These are phyloP conservation scores for Solanum ossicruentum DNA, from an alignment of 257 asterid species.

Conservation along the genomic window DNA sequence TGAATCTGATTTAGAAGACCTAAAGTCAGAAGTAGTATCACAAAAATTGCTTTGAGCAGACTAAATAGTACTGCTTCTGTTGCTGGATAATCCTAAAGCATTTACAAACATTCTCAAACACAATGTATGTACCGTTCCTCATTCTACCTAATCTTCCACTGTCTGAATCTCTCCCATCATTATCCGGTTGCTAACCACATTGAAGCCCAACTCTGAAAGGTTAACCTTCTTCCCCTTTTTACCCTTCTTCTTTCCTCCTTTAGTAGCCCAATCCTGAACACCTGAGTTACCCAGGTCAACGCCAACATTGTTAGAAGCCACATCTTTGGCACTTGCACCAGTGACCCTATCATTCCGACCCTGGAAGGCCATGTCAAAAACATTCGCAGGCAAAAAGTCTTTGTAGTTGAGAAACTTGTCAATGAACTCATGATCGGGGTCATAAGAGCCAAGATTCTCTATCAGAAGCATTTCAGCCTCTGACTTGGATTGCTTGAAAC, in stretches of 20 bases:
- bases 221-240: slow-evolving; percentile 85
- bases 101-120: slow-evolving; percentile 26
- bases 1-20: background rate
- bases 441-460: slow-evolving; percentile 74
- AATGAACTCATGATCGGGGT: slow-evolving; percentile 76
- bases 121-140: slow-evolving; percentile 41
- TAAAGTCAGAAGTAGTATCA: slow-evolving; percentile 11
- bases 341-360: slow-evolving; percentile 26
- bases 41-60: slow-evolving; percentile 58
- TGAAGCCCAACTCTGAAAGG: slow-evolving; percentile 78
- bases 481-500: slow-evolving; percentile 65
- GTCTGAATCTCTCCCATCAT: slow-evolving; percentile 99
- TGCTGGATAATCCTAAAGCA: slow-evolving; percentile 24
- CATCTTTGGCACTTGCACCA: slow-evolving; percentile 16
- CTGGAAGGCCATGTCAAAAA: slow-evolving; percentile 63
- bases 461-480: slow-evolving; percentile 79
- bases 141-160: slow-evolving; percentile 39
- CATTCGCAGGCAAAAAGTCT: slow-evolving; percentile 71
- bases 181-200: slow-evolving; percentile 87
- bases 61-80: slow-evolving; percentile 33
- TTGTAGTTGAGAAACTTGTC: slow-evolving; percentile 77
- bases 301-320: slow-evolving; percentile 23
- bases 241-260: slow-evolving; percentile 64
- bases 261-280: slow-evolving; percentile 25
- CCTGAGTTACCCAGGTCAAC: slow-evolving; percentile 13